Percentiles rank a stretch among this genome's conserved stretches.
Evolutionary conservation across 1,139 yeast genomes (phyloP).

Genomic region (Blastobotrys petasosporus): DNA sequence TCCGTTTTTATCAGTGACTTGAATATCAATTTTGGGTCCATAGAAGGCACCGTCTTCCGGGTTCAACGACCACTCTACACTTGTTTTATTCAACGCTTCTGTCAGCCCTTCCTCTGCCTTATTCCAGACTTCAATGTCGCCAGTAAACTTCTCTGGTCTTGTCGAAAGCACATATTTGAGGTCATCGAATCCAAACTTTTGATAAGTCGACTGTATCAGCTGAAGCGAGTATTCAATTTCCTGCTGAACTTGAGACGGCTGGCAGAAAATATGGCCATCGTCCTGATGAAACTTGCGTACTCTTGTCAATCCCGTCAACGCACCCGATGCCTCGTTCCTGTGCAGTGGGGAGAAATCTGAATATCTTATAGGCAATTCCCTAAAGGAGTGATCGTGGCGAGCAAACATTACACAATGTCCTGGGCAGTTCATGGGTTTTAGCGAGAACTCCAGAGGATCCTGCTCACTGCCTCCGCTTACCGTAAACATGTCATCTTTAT

Average conservation of each 20-base stretch:
- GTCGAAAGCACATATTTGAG: conserved; percentile 79
- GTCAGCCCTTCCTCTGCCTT: conserved; percentile 71
- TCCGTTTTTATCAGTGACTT: conserved; percentile 74
- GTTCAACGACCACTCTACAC: conserved; percentile 68
- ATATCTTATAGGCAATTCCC: conserved; percentile 82
- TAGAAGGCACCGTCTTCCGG: conserved; percentile 98
- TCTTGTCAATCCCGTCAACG: conserved; percentile 87
- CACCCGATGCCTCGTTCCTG: conserved; percentile 93
- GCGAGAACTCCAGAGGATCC: conserved; percentile 50
- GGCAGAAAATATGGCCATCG: conserved; percentile 96
- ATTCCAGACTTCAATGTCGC: conserved; percentile 79
- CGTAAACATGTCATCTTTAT: conserved; percentile 88
- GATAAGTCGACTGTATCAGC: conserved; percentile 71
- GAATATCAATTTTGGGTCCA: conserved; percentile 87
- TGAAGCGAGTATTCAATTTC: conserved; percentile 74
- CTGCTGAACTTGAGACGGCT: conserved; percentile 66
- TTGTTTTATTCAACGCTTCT: conserved; percentile 52
- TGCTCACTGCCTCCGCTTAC: conserved; percentile 43
- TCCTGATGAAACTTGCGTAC: conserved; percentile 98
- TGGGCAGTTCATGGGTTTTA: conserved; percentile 98
- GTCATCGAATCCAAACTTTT: conserved; percentile 63
- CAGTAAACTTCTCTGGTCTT: conserved; percentile 81
- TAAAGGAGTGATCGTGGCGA: conserved; percentile 75
- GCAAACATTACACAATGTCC: conserved; percentile 91
- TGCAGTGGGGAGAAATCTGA: conserved; percentile 94